phyloP scores from a whole-genome alignment of 78 protist genomes.

The Guillardia theta region DNA sequence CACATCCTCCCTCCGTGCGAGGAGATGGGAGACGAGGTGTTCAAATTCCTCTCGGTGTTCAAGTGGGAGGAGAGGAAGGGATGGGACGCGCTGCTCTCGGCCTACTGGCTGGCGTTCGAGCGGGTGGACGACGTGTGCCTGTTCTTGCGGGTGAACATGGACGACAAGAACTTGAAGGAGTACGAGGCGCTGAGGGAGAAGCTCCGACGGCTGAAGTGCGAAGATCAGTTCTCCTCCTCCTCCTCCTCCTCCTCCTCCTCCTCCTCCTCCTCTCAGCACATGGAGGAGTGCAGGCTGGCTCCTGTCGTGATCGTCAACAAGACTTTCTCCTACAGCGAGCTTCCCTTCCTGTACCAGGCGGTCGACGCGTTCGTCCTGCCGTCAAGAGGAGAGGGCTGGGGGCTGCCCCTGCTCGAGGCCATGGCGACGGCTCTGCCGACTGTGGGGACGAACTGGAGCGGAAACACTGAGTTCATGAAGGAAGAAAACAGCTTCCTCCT shows the following conservation, averaged over 20 bases:
- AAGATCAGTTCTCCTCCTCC: constrained; percentile 19
- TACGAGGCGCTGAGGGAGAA: neutral
- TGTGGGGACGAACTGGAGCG: constrained; percentile 35
- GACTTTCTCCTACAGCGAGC: neutral
- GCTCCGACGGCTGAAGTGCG: neutral
- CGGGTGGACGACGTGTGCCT: constrained; percentile 11
- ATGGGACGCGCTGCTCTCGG: constrained; percentile 43
- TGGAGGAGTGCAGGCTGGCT: too few relatives aligned
- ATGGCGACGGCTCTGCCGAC: constrained; percentile 46
- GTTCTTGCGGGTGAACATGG: neutral
- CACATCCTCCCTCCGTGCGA: neutral
- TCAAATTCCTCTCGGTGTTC: constrained; percentile 46
- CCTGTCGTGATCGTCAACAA: neutral
- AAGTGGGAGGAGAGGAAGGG: constrained; percentile 69
- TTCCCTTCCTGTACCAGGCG: neutral
- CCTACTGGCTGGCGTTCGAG: neutral
- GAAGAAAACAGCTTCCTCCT: neutral
- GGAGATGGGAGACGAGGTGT: neutral
- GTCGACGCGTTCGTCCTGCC: neutral
- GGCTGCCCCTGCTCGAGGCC: constrained; percentile 56
- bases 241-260: neutral
- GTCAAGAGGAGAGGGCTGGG: constrained; percentile 57
- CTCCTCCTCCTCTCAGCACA: neutral
- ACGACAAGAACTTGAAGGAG: neutral
- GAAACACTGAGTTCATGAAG: neutral